These are phyloP conservation scores for Aechmea fasciata DNA, from an alignment of 176 grass and related monocot species.

Conservation along the genomic window DNA sequence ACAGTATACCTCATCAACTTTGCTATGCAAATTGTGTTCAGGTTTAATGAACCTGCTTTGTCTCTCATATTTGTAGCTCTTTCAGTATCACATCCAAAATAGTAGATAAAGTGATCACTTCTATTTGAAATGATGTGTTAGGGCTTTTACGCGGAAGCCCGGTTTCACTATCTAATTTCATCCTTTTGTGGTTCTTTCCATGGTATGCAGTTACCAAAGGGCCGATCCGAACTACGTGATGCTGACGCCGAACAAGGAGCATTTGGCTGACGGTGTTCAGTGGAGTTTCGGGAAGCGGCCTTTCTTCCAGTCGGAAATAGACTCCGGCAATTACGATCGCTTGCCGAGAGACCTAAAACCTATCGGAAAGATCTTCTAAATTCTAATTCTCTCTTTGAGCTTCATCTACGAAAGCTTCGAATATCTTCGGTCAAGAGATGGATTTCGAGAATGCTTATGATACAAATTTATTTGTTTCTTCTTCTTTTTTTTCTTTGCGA, in stretches of 20 bases:
- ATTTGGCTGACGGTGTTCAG: slow-evolving; percentile 52
- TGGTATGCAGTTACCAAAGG: slow-evolving; percentile 61
- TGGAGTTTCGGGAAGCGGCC: slow-evolving; percentile 49
- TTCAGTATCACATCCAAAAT: too few relatives aligned
- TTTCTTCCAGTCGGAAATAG: slow-evolving; percentile 63
- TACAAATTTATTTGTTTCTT: too few relatives aligned
- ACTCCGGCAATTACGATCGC: slow-evolving; percentile 78
- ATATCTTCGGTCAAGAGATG: too few relatives aligned
- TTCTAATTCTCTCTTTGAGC: too few relatives aligned
- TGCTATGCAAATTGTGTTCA: too few relatives aligned
- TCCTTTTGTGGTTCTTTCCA: neutral
- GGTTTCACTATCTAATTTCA: neutral
- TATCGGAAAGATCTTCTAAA: slow-evolving; percentile 55
- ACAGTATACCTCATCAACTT: too few relatives aligned
- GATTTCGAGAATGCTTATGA: too few relatives aligned
- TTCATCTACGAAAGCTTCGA: too few relatives aligned
- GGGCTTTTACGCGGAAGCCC: neutral
- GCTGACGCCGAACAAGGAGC: slow-evolving; percentile 90
- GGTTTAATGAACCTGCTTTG: too few relatives aligned
- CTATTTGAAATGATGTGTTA: neutral
- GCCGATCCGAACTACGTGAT: slow-evolving; percentile 91
- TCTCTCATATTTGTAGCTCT: too few relatives aligned
- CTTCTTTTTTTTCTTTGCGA: too few relatives aligned
- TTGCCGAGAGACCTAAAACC: slow-evolving; percentile 72
- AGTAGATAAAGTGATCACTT: neutral